Evolutionary conservation across 495 filamentous ascomycete species (phyloP).

Genomic region (Penicillium pancosmium): DNA sequence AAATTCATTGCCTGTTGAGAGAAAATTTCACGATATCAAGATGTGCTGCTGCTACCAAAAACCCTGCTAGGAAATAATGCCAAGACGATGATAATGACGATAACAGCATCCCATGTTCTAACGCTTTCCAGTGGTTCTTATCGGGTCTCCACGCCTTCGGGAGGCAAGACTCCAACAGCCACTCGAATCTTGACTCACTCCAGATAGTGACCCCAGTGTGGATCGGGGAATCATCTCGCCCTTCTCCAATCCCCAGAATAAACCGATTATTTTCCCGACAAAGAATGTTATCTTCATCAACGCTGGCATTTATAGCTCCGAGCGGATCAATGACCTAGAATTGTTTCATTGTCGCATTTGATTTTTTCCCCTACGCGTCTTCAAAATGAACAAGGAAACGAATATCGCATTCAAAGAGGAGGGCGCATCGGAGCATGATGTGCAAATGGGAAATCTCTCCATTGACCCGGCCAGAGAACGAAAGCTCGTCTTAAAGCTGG

Average conservation of each 20-base stretch:
- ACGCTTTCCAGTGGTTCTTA: conserved; percentile 4
- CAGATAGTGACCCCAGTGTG: not conserved
- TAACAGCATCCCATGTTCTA: not conserved
- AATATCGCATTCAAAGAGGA: conserved; percentile 13
- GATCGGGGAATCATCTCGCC: conserved; percentile 11
- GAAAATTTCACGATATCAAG: no score
- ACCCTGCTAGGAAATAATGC: not conserved
- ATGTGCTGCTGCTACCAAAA: no score
- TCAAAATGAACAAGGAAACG: conserved; percentile 14
- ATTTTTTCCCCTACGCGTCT: not conserved
- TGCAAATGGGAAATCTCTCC: conserved; percentile 15
- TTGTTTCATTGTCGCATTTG: not conserved
- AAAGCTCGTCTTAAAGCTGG: conserved; percentile 18
- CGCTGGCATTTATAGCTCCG: not conserved
- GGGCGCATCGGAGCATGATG: conserved; percentile 13
- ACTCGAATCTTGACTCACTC: not conserved
- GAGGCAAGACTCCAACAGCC: not conserved
- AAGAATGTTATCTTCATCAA: conserved; percentile 3
- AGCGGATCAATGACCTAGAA: not conserved
- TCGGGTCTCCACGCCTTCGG: conserved; percentile 3
- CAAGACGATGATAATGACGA: not conserved
- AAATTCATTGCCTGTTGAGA: no score
- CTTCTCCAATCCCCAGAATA: conserved; percentile 13
- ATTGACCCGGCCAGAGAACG: conserved; percentile 16
- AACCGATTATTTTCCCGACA: conserved; percentile 18